Evolutionary conservation across 1,139 yeast genomes (phyloP).

Genomic region (Kodamaea fungicola): DNA sequence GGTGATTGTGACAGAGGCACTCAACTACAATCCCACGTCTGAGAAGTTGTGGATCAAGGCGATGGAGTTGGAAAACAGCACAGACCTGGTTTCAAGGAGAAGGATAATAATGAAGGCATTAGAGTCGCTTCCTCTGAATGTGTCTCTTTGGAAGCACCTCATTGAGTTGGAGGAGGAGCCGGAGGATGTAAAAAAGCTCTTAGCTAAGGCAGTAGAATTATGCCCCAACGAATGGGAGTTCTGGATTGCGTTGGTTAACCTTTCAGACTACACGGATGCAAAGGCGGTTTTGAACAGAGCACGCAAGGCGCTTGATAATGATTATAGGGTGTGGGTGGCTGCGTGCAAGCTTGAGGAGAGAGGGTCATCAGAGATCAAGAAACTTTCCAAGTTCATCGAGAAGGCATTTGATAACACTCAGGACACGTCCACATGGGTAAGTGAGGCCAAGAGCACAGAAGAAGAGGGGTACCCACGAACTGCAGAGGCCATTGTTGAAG

Average conservation of each 20-base stretch:
- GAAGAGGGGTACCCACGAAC: conserved; percentile 32
- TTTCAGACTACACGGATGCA: conserved; percentile 47
- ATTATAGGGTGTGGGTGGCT: conserved; percentile 65
- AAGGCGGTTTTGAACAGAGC: conserved; percentile 57
- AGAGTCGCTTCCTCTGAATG: conserved; percentile 47
- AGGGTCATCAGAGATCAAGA: conserved; percentile 30
- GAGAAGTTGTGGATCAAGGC: conserved; percentile 73
- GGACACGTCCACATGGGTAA: conserved; percentile 13
- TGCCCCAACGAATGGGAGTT: conserved; percentile 62
- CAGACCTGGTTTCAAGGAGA: conserved; percentile 48
- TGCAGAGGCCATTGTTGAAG: conserved; percentile 35
- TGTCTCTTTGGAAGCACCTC: conserved; percentile 51
- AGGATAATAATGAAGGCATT: conserved; percentile 61
- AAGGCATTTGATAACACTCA: conserved; percentile 49
- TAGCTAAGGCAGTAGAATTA: conserved; percentile 66
- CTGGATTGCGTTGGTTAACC: conserved; percentile 53
- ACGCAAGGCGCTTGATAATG: conserved; percentile 47
- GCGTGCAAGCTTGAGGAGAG: conserved; percentile 73
- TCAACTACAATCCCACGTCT: conserved; percentile 53
- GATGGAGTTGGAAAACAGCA: conserved; percentile 50
- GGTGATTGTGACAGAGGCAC: conserved; percentile 62
- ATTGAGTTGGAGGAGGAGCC: conserved; percentile 44
- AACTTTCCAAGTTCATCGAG: conserved; percentile 41
- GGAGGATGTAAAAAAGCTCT: conserved; percentile 50
- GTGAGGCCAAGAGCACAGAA: conserved; percentile 37